These are phyloP conservation scores for Boletus vinaceobasis DNA, from an alignment of 768 basidiomycete genomes.

Conservation along the genomic window DNA sequence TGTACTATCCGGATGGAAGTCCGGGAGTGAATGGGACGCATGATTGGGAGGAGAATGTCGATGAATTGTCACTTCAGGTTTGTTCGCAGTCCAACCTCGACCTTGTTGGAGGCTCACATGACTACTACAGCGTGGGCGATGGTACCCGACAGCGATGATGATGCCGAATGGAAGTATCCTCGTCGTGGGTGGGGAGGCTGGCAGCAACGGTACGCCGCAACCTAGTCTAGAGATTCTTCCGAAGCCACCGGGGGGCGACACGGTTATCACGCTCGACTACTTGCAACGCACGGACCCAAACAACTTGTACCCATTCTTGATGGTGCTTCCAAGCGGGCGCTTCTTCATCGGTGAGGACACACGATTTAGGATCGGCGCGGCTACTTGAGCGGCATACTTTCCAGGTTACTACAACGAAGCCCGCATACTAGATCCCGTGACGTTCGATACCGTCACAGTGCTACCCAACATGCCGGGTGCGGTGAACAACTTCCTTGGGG, in stretches of 20 bases:
- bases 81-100: neutral
- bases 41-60: conserved; percentile 75
- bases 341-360: conserved; percentile 65
- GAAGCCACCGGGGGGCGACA: conserved; percentile 59
- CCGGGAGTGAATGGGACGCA: conserved; percentile 69
- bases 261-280: conserved; percentile 60
- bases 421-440: conserved; percentile 64
- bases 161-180: conserved; percentile 72
- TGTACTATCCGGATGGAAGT: conserved; percentile 68
- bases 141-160: conserved; percentile 70
- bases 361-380: neutral
- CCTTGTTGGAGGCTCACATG: neutral
- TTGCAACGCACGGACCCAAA: conserved; percentile 71
- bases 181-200: conserved; percentile 71
- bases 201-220: conserved; percentile 61
- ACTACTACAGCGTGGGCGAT: conserved; percentile 51
- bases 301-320: conserved; percentile 76
- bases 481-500: conserved; percentile 67
- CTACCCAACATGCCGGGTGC: conserved; percentile 75
- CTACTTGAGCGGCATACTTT: neutral
- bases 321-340: conserved; percentile 64
- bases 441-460: conserved; percentile 54
- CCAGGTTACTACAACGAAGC: conserved; percentile 80
- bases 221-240: conserved; percentile 74
- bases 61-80: conserved; percentile 60